A percentile compares a stretch with the other conserved stretches of the same genome.
Evolutionary conservation across 163 green algal genomes (phyloP).

Genomic region (Volvox carteri): DNA sequence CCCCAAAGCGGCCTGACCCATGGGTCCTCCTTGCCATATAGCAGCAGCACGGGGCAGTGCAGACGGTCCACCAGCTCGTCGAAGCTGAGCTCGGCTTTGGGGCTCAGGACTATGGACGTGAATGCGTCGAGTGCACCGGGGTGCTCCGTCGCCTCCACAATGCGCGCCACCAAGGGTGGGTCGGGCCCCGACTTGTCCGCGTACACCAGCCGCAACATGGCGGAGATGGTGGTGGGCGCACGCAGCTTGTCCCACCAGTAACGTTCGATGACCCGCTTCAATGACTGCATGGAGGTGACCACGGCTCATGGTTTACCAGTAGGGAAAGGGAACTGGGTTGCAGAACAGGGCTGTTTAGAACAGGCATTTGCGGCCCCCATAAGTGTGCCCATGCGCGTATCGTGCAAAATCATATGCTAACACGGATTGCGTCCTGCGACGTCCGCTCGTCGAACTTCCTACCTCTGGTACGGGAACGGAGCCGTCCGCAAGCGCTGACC

Average conservation of each 20-base stretch:
- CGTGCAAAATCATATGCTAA: not conserved
- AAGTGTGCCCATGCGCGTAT: not conserved
- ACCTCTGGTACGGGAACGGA: constrained; percentile 68
- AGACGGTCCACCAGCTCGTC: constrained; percentile 67
- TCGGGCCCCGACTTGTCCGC: constrained; percentile 54
- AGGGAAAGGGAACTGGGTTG: not conserved
- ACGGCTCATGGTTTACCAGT: too few relatives aligned
- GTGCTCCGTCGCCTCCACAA: constrained; percentile 78
- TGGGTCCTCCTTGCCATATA: constrained; percentile 72
- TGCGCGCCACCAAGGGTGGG: constrained; percentile 55
- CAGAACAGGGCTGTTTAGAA: not conserved
- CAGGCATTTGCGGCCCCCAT: not conserved
- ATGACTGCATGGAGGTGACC: not conserved
- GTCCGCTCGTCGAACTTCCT: not conserved
- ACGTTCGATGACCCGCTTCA: constrained; percentile 57
- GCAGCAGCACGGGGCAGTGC: constrained; percentile 62
- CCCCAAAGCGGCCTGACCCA: constrained; percentile 85
- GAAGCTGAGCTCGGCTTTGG: constrained; percentile 63
- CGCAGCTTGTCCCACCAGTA: constrained; percentile 72
- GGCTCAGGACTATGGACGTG: constrained; percentile 73
- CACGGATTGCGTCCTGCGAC: not conserved
- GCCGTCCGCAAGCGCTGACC: constrained; percentile 62
- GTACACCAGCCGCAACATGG: constrained; percentile 74
- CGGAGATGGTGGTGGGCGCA: constrained; percentile 62
- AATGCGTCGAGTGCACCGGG: constrained; percentile 78